Base-by-base conservation (phyloP, 768 basidiomycete species). In the Auricularia sp. region DNA sequence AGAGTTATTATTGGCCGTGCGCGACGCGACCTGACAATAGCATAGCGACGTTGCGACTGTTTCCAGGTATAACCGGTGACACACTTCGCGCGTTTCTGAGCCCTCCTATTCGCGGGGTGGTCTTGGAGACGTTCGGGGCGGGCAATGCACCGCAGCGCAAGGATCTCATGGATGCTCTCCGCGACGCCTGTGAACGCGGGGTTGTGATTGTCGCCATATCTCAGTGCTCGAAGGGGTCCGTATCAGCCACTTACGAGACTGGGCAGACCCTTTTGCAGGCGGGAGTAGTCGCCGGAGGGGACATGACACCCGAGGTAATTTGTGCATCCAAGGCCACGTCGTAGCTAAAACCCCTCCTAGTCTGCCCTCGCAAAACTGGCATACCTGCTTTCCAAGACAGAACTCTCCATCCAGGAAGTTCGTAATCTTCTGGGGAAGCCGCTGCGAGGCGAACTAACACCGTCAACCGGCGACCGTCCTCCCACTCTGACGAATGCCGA, bases 221-320 rank as follows among this genome's bases (percentile, higher is more conserved):
- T 0, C 95, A 98, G 71, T 97, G 95, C 71, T 72, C 85, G 16
- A 93, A 88, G 73, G 95, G 95, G 7, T 82, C 88, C 3, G 94
- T 98, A 8, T 89, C 88, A 8, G 86, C 89, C 70, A 85, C 87
- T 16, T 95, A 95, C 69, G 86, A 90, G 75, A 88, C 89, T 13
- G 92, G 90, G 3, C 79, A 87, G 68, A 82, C 83, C 2, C 78
- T 94, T 24, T 77, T 85, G 39, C 80, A 84, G 59, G 81, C 78
- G n/a, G 93, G 94, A 0, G 87, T 95, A 21, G 83, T 94, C 13
- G 82, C 90, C 0, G 94, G 94, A 5, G 85, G 84, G 34, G 94
- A 97, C 73, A 95, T 96, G 94, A 97, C 94, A 1, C 91, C 93
- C n/a, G 93, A 96, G 83, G 92, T 91, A 66, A 45, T 76, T 34